Conservation (phyloP, 495 filamentous ascomycete species). For the Xylaria palmicola region DNA sequence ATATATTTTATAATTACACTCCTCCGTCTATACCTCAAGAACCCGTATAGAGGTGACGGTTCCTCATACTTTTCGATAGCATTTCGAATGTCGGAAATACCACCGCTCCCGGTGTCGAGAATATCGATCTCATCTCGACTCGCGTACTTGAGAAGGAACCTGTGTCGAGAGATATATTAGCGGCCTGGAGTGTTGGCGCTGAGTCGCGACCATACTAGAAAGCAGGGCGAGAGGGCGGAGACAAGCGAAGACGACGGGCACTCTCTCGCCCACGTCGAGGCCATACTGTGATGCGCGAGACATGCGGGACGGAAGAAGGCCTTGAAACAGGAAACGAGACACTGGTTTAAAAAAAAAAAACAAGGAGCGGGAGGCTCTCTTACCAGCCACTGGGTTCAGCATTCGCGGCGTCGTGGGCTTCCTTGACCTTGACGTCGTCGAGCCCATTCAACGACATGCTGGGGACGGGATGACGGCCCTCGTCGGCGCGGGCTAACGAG, state of each 20-base stretch:
- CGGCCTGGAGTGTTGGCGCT: not conserved
- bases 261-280: not conserved
- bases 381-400: constrained; percentile 94
- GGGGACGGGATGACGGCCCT: constrained; percentile 13
- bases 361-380: constrained; percentile 29
- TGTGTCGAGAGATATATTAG: constrained; percentile 40
- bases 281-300: not conserved
- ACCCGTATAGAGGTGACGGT: constrained; percentile 84
- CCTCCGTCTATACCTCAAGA: constrained; percentile 82
- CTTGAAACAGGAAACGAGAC: not conserved
- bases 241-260: constrained; percentile 8
- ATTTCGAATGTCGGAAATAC: constrained; percentile 79
- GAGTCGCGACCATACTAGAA: not conserved
- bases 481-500: not conserved
- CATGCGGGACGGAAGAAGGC: not conserved
- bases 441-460: constrained; percentile 97
- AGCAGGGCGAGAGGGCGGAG: constrained; percentile 1
- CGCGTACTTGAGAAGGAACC: constrained; percentile 92
- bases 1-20: constrained; percentile 92
- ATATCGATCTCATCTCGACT: constrained; percentile 87
- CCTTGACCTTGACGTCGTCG: constrained; percentile 75
- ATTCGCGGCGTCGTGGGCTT: constrained; percentile 78
- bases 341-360: too few species aligned
- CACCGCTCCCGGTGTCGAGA: constrained; percentile 73
- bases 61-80: constrained; percentile 77